Conservation (phyloP, 345 rosid genomes). For the Citrus glauca region DNA sequence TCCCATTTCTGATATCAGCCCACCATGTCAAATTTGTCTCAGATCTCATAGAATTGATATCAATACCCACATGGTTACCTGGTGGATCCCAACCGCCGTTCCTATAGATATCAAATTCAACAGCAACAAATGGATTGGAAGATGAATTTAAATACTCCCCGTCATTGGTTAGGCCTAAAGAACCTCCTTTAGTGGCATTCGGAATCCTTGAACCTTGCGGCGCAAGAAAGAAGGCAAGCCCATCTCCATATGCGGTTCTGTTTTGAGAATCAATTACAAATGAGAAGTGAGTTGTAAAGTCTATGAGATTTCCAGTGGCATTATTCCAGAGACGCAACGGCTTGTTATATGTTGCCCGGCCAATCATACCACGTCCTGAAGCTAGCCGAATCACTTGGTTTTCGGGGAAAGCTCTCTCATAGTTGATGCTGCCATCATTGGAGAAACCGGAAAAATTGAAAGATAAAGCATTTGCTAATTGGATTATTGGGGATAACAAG, state of each 20-base stretch:
- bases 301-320: slow-evolving; percentile 7
- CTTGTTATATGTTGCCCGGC: slow-evolving; percentile 15
- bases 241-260: neutral
- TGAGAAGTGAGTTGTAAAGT: slow-evolving; percentile 23
- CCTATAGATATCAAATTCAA: slow-evolving; percentile 25
- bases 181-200: neutral
- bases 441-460: slow-evolving; percentile 24
- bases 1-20: slow-evolving; percentile 1
- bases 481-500: neutral
- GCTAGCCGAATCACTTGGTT: slow-evolving; percentile 11
- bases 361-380: neutral
- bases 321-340: slow-evolving; percentile 19
- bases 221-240: slow-evolving; percentile 6
- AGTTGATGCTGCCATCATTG: neutral
- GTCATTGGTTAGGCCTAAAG: slow-evolving; percentile 12
- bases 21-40: neutral
- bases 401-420: slow-evolving; percentile 2
- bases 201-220: neutral
- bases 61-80: slow-evolving; percentile 23
- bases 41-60: slow-evolving; percentile 24
- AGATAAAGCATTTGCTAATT: neutral
- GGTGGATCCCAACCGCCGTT: slow-evolving; percentile 14
- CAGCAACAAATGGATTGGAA: slow-evolving; percentile 7
- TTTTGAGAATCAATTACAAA: slow-evolving; percentile 12
- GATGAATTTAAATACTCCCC: neutral